Percentiles rank a stretch among this genome's conserved stretches.
phyloP scores from a whole-genome alignment of 805 yeast species.

The Komagataella pastoris region DNA sequence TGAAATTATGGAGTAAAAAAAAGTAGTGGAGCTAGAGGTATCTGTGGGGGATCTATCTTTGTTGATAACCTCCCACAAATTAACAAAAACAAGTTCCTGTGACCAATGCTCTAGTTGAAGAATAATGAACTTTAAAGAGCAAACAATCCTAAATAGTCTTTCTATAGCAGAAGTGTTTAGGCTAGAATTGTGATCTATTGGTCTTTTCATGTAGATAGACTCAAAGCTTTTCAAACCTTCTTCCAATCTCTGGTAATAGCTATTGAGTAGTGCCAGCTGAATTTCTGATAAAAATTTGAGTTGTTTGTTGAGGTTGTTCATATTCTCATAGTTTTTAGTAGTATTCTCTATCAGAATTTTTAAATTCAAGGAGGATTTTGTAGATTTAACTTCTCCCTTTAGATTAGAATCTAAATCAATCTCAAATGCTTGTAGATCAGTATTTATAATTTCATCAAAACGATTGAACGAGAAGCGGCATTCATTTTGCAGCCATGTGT shows the following conservation, averaged over 20 bases:
- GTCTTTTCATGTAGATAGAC: conserved; percentile 17
- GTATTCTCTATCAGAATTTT: conserved; percentile 43
- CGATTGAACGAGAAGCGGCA: conserved; percentile 33
- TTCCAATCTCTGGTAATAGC: conserved; percentile 29
- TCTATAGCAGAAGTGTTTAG: conserved; percentile 18
- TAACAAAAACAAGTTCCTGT: conserved; percentile 25
- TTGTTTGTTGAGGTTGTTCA: conserved; percentile 36
- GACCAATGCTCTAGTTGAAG: conserved; percentile 28
- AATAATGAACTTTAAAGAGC: conserved; percentile 20
- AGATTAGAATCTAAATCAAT: conserved; percentile 45
- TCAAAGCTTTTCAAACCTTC: conserved; percentile 29
- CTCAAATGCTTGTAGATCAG: conserved; percentile 31
- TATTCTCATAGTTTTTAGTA: conserved; percentile 38
- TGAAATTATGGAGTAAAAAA: conserved; percentile 27
- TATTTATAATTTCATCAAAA: conserved; percentile 34
- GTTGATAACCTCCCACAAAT: conserved; percentile 23
- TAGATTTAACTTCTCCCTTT: conserved; percentile 36
- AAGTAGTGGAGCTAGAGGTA: conserved; percentile 11
- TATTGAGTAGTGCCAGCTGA: conserved; percentile 43
- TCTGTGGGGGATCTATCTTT: conserved; percentile 1
- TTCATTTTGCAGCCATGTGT: conserved; percentile 43
- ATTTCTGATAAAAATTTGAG: conserved; percentile 42
- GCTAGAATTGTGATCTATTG: conserved; percentile 6
- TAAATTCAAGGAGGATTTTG: conserved; percentile 46
- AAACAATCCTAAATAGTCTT: conserved; percentile 18